Evolutionary conservation across 495 filamentous ascomycete species (phyloP).

Genomic region (Neurospora intermedia): DNA sequence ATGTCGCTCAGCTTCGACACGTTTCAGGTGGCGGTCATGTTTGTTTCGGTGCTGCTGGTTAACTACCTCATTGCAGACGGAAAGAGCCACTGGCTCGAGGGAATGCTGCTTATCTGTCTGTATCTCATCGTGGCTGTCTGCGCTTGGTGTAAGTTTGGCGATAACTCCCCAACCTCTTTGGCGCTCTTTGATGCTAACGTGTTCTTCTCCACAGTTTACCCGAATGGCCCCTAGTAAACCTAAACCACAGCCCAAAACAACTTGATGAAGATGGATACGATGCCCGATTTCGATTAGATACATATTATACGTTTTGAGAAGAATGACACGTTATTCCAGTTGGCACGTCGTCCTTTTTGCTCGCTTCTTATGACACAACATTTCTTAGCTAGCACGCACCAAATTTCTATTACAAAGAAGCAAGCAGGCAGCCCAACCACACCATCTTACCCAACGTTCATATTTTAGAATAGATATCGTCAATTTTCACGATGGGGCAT

Average conservation of each 20-base stretch:
- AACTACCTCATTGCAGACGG: conserved; percentile 71
- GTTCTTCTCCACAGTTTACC: not conserved
- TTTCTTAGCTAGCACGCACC: not conserved
- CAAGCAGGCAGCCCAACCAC: not conserved
- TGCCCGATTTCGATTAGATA: not conserved
- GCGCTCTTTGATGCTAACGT: not conserved
- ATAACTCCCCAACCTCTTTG: not conserved
- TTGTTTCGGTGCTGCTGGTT: conserved; percentile 67
- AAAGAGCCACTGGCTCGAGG: conserved; percentile 60
- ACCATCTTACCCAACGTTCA: not conserved
- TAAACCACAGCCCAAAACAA: not conserved
- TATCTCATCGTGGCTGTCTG: conserved; percentile 63
- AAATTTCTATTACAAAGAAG: not conserved
- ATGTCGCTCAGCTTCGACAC: conserved; percentile 75
- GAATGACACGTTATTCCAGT: not conserved
- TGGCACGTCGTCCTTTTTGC: not conserved
- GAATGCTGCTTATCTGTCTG: conserved; percentile 59
- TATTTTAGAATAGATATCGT: not conserved
- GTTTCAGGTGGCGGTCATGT: conserved; percentile 72
- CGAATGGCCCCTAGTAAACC: not conserved
- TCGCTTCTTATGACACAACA: not conserved
- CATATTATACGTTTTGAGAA: not conserved
- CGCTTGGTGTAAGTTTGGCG: conserved; percentile 35
- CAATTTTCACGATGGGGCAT: not conserved
- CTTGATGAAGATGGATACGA: not conserved